phyloP scores from a whole-genome alignment of 2,329 filamentous ascomycete species.

The Acrodontium crateriforme region DNA sequence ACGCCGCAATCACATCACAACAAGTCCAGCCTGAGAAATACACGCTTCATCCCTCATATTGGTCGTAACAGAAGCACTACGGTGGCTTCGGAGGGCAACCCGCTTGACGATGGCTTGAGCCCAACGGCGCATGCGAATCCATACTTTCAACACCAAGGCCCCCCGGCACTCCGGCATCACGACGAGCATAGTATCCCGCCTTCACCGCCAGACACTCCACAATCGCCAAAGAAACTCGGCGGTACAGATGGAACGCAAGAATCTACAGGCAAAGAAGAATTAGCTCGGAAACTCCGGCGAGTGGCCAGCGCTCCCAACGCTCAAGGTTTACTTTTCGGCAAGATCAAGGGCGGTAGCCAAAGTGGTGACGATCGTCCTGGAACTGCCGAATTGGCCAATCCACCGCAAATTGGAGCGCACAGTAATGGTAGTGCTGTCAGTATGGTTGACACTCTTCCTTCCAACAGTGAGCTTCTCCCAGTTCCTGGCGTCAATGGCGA shows the following conservation, averaged over 20 bases:
- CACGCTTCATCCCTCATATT: conserved; percentile 76
- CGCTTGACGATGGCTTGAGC: conserved; percentile 75
- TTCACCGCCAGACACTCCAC: conserved; percentile 81
- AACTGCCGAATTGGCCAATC: conserved; percentile 76
- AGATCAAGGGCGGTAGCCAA: conserved; percentile 14
- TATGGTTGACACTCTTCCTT: conserved; percentile 35
- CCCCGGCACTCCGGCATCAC: conserved; percentile 82
- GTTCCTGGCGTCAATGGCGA: conserved; percentile 41
- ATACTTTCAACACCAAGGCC: conserved; percentile 93
- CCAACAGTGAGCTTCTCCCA: conserved; percentile 21
- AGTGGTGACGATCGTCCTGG: conserved; percentile 52
- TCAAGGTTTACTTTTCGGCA: conserved; percentile 64
- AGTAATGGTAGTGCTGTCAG: conserved; percentile 32
- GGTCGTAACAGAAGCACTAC: conserved; percentile 80
- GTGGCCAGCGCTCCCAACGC: conserved; percentile 96
- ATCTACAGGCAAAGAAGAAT: conserved; percentile 76
- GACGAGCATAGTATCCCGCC: conserved; percentile 88
- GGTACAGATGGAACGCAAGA: conserved; percentile 52
- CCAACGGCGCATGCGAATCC: conserved; percentile 92
- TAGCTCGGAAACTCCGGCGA: conserved; percentile 80
- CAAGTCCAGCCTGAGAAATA: conserved; percentile 58
- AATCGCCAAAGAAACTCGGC: conserved; percentile 54
- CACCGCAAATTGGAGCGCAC: conserved; percentile 46
- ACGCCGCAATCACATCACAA: conserved; percentile 40
- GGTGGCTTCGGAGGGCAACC: conserved; percentile 83